Percentiles rank a stretch among this genome's conserved stretches.
These are phyloP conservation scores for Podaxis rugospora DNA, from an alignment of 768 basidiomycete genomes.

Conservation along the genomic window DNA sequence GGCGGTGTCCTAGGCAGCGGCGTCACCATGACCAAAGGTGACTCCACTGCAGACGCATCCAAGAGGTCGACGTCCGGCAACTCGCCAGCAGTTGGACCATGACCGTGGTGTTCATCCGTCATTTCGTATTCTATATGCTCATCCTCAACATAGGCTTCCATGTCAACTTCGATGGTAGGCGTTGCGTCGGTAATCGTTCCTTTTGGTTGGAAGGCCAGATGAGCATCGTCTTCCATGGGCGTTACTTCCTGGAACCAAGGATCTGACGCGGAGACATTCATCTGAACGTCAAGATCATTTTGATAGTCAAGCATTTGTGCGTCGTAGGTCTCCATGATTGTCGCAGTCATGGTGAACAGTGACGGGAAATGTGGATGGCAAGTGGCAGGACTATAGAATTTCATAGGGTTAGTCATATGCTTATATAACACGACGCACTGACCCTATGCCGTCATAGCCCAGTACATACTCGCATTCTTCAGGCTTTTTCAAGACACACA, in stretches of 20 bases:
- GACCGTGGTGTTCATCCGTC: slow-evolving; percentile 13
- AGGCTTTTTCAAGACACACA: neutral
- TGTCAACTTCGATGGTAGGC: slow-evolving; percentile 14
- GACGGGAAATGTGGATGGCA: slow-evolving; percentile 3
- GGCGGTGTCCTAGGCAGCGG: slow-evolving; percentile 2
- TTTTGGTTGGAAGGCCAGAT: slow-evolving; percentile 2
- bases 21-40: neutral
- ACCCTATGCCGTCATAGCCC: slow-evolving; percentile 4
- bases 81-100: slow-evolving; percentile 8
- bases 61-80: slow-evolving; percentile 16
- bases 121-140: slow-evolving; percentile 16
- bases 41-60: slow-evolving; percentile 8
- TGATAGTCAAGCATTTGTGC: slow-evolving; percentile 16
- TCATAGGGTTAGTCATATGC: neutral
- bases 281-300: slow-evolving; percentile 14
- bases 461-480: neutral
- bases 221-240: slow-evolving; percentile 16
- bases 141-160: slow-evolving; percentile 17
- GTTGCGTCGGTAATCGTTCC: neutral
- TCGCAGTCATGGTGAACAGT: slow-evolving; percentile 11
- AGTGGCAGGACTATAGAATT: neutral
- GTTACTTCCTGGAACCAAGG: slow-evolving; percentile 16
- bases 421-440: slow-evolving; percentile 12
- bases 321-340: slow-evolving; percentile 11
- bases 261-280: slow-evolving; percentile 16